These are phyloP conservation scores for Fusarium liriodendri DNA, from an alignment of 2,329 filamentous ascomycete species.

Conservation along the genomic window DNA sequence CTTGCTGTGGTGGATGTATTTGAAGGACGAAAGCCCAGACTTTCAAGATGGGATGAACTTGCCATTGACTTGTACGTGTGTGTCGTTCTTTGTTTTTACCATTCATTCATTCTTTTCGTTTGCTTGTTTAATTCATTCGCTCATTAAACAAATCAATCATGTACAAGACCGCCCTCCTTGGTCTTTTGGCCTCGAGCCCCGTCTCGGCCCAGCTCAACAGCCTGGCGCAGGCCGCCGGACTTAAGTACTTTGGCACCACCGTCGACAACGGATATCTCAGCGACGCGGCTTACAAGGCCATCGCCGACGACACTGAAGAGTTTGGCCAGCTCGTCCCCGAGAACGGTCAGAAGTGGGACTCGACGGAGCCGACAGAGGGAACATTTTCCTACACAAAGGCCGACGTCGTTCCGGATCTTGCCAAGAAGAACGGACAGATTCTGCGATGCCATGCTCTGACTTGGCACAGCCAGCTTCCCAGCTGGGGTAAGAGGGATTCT, in stretches of 20 bases:
- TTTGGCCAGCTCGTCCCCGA: conserved; percentile 74
- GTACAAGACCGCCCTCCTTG: conserved; percentile 38
- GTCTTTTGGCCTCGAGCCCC: conserved; percentile 41
- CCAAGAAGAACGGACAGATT: conserved; percentile 60
- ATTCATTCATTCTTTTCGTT: conserved; percentile 4
- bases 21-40: conserved; percentile 7
- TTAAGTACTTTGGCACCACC: conserved; percentile 73
- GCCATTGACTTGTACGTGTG: conserved; percentile 6
- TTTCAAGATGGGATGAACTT: not conserved
- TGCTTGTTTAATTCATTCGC: conserved; percentile 8
- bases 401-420: conserved; percentile 63
- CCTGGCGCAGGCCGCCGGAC: conserved; percentile 66
- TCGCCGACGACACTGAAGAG: conserved; percentile 65
- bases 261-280: conserved; percentile 68
- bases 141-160: conserved; percentile 21
- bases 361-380: conserved; percentile 66
- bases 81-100: conserved; percentile 9
- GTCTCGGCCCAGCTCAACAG: conserved; percentile 57
- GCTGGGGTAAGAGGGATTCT: conserved; percentile 37
- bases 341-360: conserved; percentile 74
- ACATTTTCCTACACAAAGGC: conserved; percentile 69
- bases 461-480: conserved; percentile 56
- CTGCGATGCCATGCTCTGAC: conserved; percentile 72
- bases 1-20: conserved; percentile 10
- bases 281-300: conserved; percentile 65